phyloP scores from a whole-genome alignment of 441 rosid species.

The Populus tomentosa region DNA sequence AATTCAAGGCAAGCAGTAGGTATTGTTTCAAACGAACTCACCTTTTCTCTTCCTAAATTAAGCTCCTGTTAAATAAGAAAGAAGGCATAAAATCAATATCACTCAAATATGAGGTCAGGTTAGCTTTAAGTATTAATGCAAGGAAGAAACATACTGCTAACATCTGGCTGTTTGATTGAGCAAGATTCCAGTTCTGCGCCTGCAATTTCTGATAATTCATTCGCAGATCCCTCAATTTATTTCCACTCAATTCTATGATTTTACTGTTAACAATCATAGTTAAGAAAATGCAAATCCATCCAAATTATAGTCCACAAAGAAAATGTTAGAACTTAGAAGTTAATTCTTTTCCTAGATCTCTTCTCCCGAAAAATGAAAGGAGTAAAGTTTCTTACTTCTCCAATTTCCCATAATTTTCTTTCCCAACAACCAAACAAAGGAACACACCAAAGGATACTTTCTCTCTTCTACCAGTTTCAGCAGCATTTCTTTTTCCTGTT shows the following conservation, averaged over 20 bases:
- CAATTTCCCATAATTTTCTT: neutral
- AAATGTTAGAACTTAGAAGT: neutral
- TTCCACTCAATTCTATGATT: constrained; percentile 46
- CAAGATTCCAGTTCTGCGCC: constrained; percentile 61
- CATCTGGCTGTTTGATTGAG: constrained; percentile 58
- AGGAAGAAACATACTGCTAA: constrained; percentile 44
- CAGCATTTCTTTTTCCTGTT: constrained; percentile 63
- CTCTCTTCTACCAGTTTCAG: constrained; percentile 61
- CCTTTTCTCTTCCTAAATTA: constrained; percentile 61
- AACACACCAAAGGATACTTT: constrained; percentile 55
- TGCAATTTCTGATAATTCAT: constrained; percentile 49
- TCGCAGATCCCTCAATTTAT: constrained; percentile 44
- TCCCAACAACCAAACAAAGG: neutral
- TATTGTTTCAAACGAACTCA: constrained; percentile 11
- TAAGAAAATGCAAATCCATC: constrained; percentile 22
- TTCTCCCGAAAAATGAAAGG: too few species aligned
- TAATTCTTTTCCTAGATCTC: neutral
- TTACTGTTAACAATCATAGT: constrained; percentile 37
- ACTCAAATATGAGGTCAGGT: neutral
- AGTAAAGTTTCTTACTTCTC: too few species aligned
- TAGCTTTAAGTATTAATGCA: neutral
- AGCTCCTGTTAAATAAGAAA: constrained; percentile 43
- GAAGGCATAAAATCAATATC: constrained; percentile 8
- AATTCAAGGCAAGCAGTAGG: neutral
- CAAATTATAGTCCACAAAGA: neutral